Evolutionary conservation across 495 filamentous ascomycete genomes (phyloP), one percentile per base, ranked within the genome.

Genomic region (Aspergillus panamensis): DNA sequence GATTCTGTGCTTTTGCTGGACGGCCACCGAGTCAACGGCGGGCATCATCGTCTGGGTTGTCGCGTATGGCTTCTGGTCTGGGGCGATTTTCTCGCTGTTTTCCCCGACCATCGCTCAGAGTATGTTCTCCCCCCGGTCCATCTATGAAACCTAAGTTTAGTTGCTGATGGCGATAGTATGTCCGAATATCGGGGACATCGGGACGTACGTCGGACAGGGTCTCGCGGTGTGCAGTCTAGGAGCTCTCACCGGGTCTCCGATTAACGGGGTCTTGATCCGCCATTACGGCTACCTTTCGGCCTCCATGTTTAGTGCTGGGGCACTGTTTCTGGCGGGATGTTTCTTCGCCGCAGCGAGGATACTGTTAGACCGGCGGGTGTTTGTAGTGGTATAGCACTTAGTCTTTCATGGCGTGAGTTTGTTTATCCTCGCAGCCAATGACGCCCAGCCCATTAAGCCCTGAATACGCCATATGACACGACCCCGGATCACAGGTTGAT

Each of bases 11-110:
- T 39, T 70, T 21, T 64, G 64, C 37, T 85, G 82, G 83, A 61
- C 84, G 3, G 60, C 76, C 5, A 77, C 80, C 9, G 64, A 69
- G 21, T 70, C 73, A 13, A 69, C 70, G 6, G 64, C 70, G 0
- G 76, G 75, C 0, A 70, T 85, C 20, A 71, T 84, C 40, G 66
- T 77, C 5, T 84, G 85, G 53, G 69, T 74, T 12, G 57, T 81
- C 3, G 29, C 86, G 9, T 84, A 84, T 61, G 83, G 84, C 0
- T 82, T 83, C 48, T 73, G 76, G 4, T 80, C 75, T 47, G 84
- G 84, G 0, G 77, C 72, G 29, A 75, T 80, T 16, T 78, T 86
- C 52, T 74, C 72, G 20, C 66, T 85, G 1, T 53, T 56, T 8
- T 44, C 60, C 0, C 35, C 68, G 2, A 58, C 53, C 12, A 53